Evolutionary conservation across 192 early-diverging fungal genomes (phyloP).

Genomic region (Oehlia diaphana): DNA sequence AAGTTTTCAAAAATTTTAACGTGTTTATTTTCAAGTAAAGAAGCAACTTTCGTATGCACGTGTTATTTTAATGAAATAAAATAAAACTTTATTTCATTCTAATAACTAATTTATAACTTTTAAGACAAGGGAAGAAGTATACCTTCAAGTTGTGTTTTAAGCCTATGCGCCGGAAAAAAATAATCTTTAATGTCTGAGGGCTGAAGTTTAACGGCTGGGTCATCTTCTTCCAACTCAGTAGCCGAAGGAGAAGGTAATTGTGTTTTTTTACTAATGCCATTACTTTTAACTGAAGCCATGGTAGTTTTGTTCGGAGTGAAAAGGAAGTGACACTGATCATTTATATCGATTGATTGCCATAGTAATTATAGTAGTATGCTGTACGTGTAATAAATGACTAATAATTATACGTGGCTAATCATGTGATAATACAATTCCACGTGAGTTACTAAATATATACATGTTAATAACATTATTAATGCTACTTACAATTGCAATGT

Average conservation of each 20-base stretch:
- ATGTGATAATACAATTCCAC: too few relatives aligned
- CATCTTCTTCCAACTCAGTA: slow-evolving; percentile 26
- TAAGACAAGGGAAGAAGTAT: background rate
- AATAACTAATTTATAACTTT: background rate
- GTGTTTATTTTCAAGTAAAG: background rate
- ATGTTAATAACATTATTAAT: too few relatives aligned
- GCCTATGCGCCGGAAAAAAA: slow-evolving; percentile 20
- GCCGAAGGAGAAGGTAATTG: background rate
- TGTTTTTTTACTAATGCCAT: background rate
- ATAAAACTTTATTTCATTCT: background rate
- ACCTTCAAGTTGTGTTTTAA: slow-evolving; percentile 9
- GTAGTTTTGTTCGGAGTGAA: background rate
- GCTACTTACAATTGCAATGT: background rate
- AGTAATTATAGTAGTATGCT: too few relatives aligned
- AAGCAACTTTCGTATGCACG: background rate
- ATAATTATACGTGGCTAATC: too few relatives aligned
- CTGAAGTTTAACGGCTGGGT: slow-evolving; percentile 9
- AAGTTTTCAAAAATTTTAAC: background rate
- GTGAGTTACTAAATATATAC: too few relatives aligned
- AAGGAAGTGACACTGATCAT: background rate
- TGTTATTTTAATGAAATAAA: background rate
- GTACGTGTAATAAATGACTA: too few relatives aligned
- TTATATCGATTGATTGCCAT: too few relatives aligned
- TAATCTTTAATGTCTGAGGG: slow-evolving; percentile 14
- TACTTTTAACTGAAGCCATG: background rate